Base-by-base conservation (phyloP, 2,329 filamentous ascomycete species). In the Aspergillus brasiliensis region DNA sequence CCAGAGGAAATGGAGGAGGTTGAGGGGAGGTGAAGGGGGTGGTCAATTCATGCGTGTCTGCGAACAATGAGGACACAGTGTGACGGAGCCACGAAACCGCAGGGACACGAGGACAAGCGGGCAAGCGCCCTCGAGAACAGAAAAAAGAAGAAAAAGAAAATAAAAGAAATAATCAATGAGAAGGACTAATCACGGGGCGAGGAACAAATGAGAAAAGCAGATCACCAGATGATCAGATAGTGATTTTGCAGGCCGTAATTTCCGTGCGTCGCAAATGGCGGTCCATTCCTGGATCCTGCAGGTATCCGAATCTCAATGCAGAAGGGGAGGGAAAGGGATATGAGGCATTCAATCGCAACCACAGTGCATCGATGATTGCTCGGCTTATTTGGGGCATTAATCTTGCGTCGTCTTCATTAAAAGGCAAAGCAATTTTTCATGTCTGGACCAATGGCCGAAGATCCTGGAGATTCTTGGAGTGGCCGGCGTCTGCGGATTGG, bases 261-360 rank as follows among this genome's bases (percentile, higher is more conserved):
- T 49, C 56, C 23, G 44, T 31, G 44, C 54, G 42, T 51, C 52
- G 27, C n/a, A 58, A 56, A 47, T 49, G 27, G 49, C 55, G 51
- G 40, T 23, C 34, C 34, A 42, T 57, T 56, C 47, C 37, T n/a
- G 53, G 13, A 40, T 61, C 57, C 64, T 66, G 72, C 67, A 69
- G 49, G 65, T 65, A 70, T 59, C 70, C 72, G 71, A 57, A 23
- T 17, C 57, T 48, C 51, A 59, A 11, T 34, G 5, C 31, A 13
- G 4, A 34, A 15, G 31, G 11, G 28, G 10, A 34, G 13, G 31
- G 5, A 54, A 57, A 56, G 51, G 64, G 47, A 34, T 44, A 38
- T 56, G 51, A 57, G 23, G 56, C n/a, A 52, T 28, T 44, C 46
- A 31, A 62, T 49, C 53, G 42, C 52, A 58, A 59, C 31, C 5